Evolutionary conservation across 129 eudicot species (phyloP).

Genomic region (Chrysanthemum lavandulifolium): DNA sequence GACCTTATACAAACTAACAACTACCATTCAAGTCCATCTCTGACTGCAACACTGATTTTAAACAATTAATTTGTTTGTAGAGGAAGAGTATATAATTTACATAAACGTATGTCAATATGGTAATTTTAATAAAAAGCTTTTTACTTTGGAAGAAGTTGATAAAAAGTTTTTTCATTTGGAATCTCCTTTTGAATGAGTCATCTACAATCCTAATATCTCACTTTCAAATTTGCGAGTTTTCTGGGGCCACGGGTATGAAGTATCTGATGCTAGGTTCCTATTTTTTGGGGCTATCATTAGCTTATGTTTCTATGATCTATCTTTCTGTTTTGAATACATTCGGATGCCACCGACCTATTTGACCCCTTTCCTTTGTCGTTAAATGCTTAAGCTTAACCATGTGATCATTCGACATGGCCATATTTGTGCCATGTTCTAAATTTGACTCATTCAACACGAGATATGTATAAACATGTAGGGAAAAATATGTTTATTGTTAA

Average conservation of each 20-base stretch:
- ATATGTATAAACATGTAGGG: too few relatives aligned
- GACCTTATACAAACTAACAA: not conserved
- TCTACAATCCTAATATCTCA: constrained; percentile 21
- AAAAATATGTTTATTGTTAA: too few relatives aligned
- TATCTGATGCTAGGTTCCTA: constrained; percentile 27
- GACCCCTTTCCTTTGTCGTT: not conserved
- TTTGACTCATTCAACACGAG: too few relatives aligned
- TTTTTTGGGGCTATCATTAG: constrained; percentile 21
- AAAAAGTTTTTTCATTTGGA: constrained; percentile 21
- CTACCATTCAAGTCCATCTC: too few relatives aligned
- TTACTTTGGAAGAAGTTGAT: constrained; percentile 26
- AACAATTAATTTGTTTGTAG: too few relatives aligned
- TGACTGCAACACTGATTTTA: too few relatives aligned
- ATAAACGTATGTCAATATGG: too few relatives aligned
- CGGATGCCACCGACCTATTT: not conserved
- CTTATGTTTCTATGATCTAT: constrained; percentile 4
- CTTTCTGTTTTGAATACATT: constrained; percentile 8
- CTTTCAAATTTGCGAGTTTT: constrained; percentile 27
- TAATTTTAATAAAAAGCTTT: not conserved
- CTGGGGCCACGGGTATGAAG: constrained; percentile 25
- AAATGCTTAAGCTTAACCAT: not conserved
- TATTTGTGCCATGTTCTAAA: too few relatives aligned
- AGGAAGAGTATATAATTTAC: too few relatives aligned
- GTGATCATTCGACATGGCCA: too few relatives aligned
- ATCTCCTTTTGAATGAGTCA: constrained; percentile 28